These are phyloP conservation scores for Populus simonii DNA, from an alignment of 345 rosid genomes.

Conservation along the genomic window DNA sequence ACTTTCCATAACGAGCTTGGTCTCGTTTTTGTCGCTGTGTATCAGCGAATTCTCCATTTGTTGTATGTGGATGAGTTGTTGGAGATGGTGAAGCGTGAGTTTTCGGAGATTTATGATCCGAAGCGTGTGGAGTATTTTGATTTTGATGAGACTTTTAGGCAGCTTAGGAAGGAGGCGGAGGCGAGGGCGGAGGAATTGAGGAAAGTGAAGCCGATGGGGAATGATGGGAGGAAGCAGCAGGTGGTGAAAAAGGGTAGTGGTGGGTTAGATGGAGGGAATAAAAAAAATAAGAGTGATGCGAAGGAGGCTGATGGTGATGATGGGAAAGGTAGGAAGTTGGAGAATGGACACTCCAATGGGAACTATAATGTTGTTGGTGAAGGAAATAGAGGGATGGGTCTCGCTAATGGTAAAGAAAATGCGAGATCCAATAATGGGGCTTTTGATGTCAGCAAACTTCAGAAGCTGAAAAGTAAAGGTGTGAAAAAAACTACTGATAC, in stretches of 20 bases:
- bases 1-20: conserved; percentile 95
- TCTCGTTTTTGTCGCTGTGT: conserved; percentile 91
- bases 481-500: conserved; percentile 73
- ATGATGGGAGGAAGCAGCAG: conserved; percentile 57
- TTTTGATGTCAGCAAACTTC: conserved; percentile 88
- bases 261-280: conserved; percentile 60
- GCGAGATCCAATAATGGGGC: conserved; percentile 60
- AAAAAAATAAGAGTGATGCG: conserved; percentile 40
- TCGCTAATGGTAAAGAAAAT: conserved; percentile 78
- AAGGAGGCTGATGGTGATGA: conserved; percentile 58
- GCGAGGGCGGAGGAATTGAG: conserved; percentile 83
- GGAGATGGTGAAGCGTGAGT: conserved; percentile 65
- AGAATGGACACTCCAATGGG: conserved; percentile 64
- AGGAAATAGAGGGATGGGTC: conserved; percentile 44
- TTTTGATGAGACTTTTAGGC: conserved; percentile 85
- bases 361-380: conserved; percentile 35
- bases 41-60: conserved; percentile 87
- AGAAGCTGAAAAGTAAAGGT: conserved; percentile 83
- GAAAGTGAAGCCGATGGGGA: conserved; percentile 58
- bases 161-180: conserved; percentile 88
- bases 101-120: conserved; percentile 75
- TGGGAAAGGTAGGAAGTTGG: conserved; percentile 43
- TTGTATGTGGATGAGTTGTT: conserved; percentile 92
- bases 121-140: conserved; percentile 55
- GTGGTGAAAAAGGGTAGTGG: conserved; percentile 45